Evolutionary conservation across 2,329 filamentous ascomycete genomes (phyloP).

Genomic region (Fusarium sp.): DNA sequence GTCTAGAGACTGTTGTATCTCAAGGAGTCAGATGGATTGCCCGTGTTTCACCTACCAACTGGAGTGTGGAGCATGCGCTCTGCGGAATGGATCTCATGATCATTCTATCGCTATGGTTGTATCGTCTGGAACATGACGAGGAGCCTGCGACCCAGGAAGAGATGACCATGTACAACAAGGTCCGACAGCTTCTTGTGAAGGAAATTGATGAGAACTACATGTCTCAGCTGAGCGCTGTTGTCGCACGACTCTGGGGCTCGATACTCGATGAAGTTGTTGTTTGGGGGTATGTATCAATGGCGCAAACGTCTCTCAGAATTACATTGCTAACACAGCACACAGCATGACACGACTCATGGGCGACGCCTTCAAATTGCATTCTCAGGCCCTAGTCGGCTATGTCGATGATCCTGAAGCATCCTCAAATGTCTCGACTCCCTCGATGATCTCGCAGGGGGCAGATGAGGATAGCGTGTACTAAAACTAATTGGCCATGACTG

Average conservation of each 20-base stretch:
- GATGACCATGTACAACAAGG: constrained; percentile 88
- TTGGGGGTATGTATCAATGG: constrained; percentile 82
- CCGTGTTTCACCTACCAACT: constrained; percentile 96
- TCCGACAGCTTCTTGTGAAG: constrained; percentile 89
- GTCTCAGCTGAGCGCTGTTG: constrained; percentile 90
- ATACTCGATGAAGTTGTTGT: constrained; percentile 99
- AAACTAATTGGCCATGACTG: constrained; percentile 59
- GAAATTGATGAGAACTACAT: constrained; percentile 85
- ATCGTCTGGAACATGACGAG: constrained; percentile 98
- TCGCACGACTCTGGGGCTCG: constrained; percentile 94
- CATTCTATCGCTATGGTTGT: constrained; percentile 96
- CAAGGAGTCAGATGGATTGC: constrained; percentile 98
- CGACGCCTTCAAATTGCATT: constrained; percentile 96
- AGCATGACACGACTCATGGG: constrained; percentile 96
- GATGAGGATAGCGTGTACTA: constrained; percentile 79
- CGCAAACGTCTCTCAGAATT: neutral
- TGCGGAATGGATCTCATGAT: constrained; percentile 98
- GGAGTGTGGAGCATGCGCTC: constrained; percentile 97
- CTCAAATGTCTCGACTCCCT: constrained; percentile 74
- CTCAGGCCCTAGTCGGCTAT: constrained; percentile 92
- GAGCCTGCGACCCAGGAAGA: constrained; percentile 88
- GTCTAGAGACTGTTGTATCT: constrained; percentile 92
- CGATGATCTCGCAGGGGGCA: constrained; percentile 76
- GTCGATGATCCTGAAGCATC: constrained; percentile 82
- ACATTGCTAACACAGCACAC: constrained; percentile 34